Evolutionary conservation across 2,329 filamentous ascomycete genomes (phyloP).

Genomic region (Mariannaea sp.): DNA sequence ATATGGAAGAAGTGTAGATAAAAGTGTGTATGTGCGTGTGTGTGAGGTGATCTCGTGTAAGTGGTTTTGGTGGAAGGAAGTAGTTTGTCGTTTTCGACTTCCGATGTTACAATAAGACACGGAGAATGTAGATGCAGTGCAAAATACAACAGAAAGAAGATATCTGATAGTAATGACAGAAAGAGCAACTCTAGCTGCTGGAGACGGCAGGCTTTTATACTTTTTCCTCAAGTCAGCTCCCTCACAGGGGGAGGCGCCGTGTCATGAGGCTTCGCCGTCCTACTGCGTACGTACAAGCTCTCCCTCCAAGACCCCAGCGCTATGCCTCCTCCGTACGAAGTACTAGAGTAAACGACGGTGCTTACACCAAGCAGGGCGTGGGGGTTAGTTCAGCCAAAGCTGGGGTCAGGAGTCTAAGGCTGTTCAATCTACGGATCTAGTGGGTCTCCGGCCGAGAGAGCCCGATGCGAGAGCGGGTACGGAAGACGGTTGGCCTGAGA

Average conservation of each 20-base stretch:
- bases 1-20: slow-evolving; percentile 21
- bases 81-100: not conserved
- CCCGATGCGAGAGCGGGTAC: slow-evolving; percentile 32
- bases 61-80: slow-evolving; percentile 11
- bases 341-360: not conserved
- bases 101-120: too few species aligned
- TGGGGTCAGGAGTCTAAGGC: slow-evolving; percentile 14
- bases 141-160: slow-evolving; percentile 14
- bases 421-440: slow-evolving; percentile 14
- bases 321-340: slow-evolving; percentile 17
- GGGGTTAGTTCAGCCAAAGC: slow-evolving; percentile 25
- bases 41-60: slow-evolving; percentile 10
- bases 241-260: slow-evolving; percentile 16
- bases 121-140: slow-evolving; percentile 7
- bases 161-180: slow-evolving; percentile 14
- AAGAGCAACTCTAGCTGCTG: slow-evolving; percentile 16
- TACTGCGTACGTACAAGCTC: slow-evolving; percentile 16
- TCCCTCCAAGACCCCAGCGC: slow-evolving; percentile 18
- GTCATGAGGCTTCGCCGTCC: slow-evolving; percentile 39
- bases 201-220: slow-evolving; percentile 35
- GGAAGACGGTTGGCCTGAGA: slow-evolving; percentile 8
- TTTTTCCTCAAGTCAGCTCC: slow-evolving; percentile 29
- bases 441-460: slow-evolving; percentile 33
- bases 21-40: not conserved
- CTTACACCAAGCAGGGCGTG: slow-evolving; percentile 28